These are phyloP conservation scores for Primulina tabacum DNA, from an alignment of 257 asterid genomes.

Conservation along the genomic window DNA sequence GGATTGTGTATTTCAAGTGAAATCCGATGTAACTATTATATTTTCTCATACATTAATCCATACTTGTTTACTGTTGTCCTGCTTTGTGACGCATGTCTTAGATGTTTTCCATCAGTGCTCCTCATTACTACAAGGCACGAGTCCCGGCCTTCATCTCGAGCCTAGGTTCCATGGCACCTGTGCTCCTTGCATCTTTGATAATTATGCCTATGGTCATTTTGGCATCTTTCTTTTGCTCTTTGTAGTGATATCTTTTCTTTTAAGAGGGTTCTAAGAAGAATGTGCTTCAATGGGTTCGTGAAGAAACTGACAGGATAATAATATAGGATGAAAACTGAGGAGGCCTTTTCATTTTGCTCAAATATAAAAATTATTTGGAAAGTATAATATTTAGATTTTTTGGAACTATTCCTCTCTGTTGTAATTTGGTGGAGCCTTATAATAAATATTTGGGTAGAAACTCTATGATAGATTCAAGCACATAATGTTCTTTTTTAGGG, in stretches of 20 bases:
- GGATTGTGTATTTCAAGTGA: too few relatives aligned
- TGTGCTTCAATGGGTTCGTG: not conserved
- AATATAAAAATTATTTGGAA: not conserved
- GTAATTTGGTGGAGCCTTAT: not conserved
- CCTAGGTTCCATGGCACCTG: not conserved
- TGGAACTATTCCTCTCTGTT: not conserved
- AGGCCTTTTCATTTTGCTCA: not conserved
- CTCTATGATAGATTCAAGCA: not conserved
- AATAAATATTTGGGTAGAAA: not conserved
- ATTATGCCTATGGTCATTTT: not conserved
- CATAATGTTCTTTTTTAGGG: slow-evolving; percentile 38
- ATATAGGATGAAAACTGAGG: not conserved
- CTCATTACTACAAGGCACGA: not conserved
- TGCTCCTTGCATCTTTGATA: not conserved
- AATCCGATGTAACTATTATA: too few relatives aligned
- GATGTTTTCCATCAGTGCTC: not conserved
- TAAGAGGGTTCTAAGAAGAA: not conserved
- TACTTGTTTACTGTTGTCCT: not conserved
- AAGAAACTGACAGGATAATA: not conserved
- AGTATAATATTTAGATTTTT: not conserved
- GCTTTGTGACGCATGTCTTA: not conserved
- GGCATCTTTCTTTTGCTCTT: not conserved
- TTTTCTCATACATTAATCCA: not conserved
- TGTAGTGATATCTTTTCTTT: not conserved
- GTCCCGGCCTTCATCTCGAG: not conserved